Percentiles rank a stretch among this genome's conserved stretches.
Evolutionary conservation across 2,329 filamentous ascomycete genomes (phyloP).

Genomic region (Colletotrichum siamense): DNA sequence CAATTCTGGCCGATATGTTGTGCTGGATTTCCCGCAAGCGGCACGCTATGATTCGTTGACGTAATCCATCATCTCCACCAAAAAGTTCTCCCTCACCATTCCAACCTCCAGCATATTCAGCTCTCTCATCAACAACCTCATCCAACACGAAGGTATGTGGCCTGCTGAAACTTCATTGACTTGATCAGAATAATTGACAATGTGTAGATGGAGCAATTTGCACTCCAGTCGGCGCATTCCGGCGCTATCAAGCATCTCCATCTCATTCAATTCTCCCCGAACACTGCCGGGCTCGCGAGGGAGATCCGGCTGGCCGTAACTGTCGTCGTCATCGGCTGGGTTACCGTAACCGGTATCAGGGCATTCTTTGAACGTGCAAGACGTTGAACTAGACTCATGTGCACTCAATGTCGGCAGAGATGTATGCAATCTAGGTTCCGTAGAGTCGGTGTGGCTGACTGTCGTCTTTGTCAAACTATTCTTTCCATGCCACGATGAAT

Average conservation of each 20-base stretch:
- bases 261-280: conserved; percentile 5
- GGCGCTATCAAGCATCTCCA: conserved; percentile 19
- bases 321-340: conserved; percentile 14
- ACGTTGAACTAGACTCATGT: background rate
- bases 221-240: conserved; percentile 3
- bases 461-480: background rate
- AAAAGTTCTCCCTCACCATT: background rate
- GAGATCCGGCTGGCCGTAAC: conserved; percentile 10
- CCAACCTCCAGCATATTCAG: background rate
- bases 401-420: accelerated
- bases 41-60: conserved; percentile 13
- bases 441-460: background rate
- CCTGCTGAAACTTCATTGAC: background rate
- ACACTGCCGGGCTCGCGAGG: background rate
- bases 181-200: background rate
- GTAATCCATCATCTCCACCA: background rate
- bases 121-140: background rate
- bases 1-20: background rate
- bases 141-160: background rate
- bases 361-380: background rate
- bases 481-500: background rate
- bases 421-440: background rate
- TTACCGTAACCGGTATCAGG: conserved; percentile 11
- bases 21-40: background rate
- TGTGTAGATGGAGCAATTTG: conserved; percentile 14